Evolutionary conservation across 352 stramenopile species (phyloP).

Genomic region (Pythium aristosporum): DNA sequence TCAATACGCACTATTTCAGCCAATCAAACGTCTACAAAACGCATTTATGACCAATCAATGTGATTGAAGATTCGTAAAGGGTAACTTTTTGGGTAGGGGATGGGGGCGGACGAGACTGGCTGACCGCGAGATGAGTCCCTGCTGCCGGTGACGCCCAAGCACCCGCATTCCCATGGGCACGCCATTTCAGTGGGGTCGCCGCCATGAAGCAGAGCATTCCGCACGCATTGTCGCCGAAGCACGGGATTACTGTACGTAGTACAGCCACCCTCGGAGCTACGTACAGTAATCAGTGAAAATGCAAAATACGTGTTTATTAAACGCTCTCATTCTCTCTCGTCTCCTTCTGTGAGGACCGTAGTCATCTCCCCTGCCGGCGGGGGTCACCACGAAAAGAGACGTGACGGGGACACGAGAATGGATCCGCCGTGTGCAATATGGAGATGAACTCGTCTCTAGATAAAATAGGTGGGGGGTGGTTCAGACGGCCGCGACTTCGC

Average conservation of each 20-base stretch:
- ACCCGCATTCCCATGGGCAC: too few relatives aligned
- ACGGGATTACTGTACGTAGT: too few relatives aligned
- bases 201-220: too few relatives aligned
- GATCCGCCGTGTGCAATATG: neutral
- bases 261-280: too few relatives aligned
- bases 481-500: slow-evolving; percentile 6
- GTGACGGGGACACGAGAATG: neutral
- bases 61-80: slow-evolving; percentile 7
- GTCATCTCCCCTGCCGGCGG: too few relatives aligned
- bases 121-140: neutral
- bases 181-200: too few relatives aligned
- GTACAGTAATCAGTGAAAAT: too few relatives aligned
- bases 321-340: too few relatives aligned
- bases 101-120: neutral
- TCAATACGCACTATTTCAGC: slow-evolving; percentile 13
- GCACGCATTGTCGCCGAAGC: too few relatives aligned
- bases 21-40: neutral
- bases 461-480: slow-evolving; percentile 14
- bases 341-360: too few relatives aligned
- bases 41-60: neutral
- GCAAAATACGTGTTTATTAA: too few relatives aligned
- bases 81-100: neutral
- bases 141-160: too few relatives aligned
- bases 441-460: neutral
- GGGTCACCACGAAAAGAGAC: neutral